Conservation (phyloP, 176 grass and related monocot species). For the Aegilops longissima region DNA sequence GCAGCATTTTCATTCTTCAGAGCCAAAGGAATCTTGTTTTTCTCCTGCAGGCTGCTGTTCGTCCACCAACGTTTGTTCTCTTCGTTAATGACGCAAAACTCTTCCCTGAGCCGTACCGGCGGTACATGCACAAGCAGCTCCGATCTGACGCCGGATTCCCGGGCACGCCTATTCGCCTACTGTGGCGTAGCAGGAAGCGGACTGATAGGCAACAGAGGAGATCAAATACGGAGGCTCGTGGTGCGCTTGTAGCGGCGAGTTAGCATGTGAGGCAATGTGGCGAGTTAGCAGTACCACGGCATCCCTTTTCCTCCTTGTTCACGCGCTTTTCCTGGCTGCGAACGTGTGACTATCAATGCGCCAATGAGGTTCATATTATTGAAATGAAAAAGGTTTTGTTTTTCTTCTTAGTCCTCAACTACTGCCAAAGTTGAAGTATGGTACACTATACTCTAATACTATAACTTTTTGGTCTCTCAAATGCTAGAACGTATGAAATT, state of each 20-base stretch:
- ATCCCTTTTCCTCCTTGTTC: background rate
- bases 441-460: background rate
- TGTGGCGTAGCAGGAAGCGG: constrained; percentile 82
- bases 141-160: constrained; percentile 82
- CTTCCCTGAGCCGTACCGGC: constrained; percentile 75
- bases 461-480: background rate
- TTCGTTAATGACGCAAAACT: constrained; percentile 95
- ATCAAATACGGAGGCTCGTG: background rate
- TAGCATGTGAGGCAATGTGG: background rate
- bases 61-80: constrained; percentile 93
- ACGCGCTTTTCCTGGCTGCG: background rate
- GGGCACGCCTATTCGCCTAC: constrained; percentile 78
- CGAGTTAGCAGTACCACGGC: background rate
- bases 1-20: background rate
- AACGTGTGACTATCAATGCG: background rate
- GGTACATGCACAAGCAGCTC: constrained; percentile 97
- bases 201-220: constrained; percentile 61
- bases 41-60: constrained; percentile 64
- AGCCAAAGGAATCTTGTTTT: background rate
- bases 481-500: background rate
- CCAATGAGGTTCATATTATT: background rate
- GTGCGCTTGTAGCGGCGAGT: constrained; percentile 4
- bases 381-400: background rate
- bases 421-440: background rate
- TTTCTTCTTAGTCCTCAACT: background rate